Percentiles rank a stretch among this genome's conserved stretches.
phyloP scores from a whole-genome alignment of 2,329 filamentous ascomycete genomes.

The Tolypocladium tropicale region DNA sequence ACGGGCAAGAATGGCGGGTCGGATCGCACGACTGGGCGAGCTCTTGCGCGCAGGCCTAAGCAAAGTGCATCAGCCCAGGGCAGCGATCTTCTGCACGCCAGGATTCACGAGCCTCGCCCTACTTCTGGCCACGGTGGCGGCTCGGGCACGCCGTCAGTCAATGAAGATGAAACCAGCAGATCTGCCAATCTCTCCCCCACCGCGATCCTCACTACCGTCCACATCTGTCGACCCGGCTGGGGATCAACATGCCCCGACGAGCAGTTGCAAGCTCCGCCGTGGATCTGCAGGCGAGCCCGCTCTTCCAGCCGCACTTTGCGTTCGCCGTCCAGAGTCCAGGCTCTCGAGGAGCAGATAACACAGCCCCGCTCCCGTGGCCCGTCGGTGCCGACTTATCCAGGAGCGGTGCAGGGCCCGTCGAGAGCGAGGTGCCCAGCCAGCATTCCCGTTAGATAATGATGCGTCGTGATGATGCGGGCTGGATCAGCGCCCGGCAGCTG shows the following conservation, averaged over 20 bases:
- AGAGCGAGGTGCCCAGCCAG: neutral
- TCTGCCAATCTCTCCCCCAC: neutral
- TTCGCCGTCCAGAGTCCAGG: neutral
- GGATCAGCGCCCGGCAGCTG: neutral
- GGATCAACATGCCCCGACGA: neutral
- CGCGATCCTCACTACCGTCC: neutral
- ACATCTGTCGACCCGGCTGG: neutral
- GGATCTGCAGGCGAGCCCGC: neutral
- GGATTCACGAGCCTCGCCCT: neutral
- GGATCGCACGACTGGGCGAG: no score
- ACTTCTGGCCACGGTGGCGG: neutral
- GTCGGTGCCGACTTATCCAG: conserved; percentile 4
- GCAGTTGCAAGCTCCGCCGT: neutral
- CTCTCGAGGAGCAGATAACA: neutral
- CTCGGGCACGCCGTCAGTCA: neutral
- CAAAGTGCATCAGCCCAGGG: no score
- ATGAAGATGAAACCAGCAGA: neutral
- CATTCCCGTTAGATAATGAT: neutral
- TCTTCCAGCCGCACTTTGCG: neutral
- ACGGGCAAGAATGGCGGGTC: no score
- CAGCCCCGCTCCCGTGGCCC: neutral
- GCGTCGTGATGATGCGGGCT: neutral
- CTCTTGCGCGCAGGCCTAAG: no score
- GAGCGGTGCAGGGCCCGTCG: neutral
- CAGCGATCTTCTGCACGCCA: neutral